Base-by-base conservation (phyloP, 1,139 yeast genomes). In the Diutina mesorugosa region DNA sequence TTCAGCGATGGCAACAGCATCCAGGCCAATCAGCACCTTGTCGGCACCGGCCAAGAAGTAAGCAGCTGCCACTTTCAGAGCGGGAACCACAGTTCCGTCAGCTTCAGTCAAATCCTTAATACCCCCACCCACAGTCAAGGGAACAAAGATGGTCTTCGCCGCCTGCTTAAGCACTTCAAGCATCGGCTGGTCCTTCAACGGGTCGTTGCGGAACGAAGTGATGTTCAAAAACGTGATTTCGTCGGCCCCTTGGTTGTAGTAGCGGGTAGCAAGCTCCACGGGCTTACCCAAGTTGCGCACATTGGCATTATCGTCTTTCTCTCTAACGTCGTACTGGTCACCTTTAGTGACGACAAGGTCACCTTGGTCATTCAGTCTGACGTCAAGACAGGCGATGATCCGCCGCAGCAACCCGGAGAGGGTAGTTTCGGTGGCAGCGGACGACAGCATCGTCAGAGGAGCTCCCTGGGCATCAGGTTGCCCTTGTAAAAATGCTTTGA, bases 271-370 rank as follows among this genome's bases (percentile, higher is more conserved):
- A 69, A 93, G 74, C 66, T 89, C 90, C 1, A 93, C 97, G 1
- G 99, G 99, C 68, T 93, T 93, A 30, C 99, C 99, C 58, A 93
- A 76, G 66, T 93, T 93, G 69, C 98, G 80, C 16, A 93, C 97
- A 10, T 64, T 64, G 68, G 61, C 53, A 51, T 60, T 28, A 29
- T 54, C 54, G 6, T 59, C 60, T 60, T 85, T 79, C 65, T 90
- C 97, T 62, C 99, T 81, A 3, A 93, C 99, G 69, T 93, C 96
- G 67, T 93, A 93, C 68, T 93, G 99, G 66, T 93, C 99, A 58
- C 99, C 99, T 70, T 93, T 93, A 0, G 99, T 93, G 45, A 93
- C 99, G 0, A 93, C 98, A 63, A 93, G 77, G 66, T 93, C 99
- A 46, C 99, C 99, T 48, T 77, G 77, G 66, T 93, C 99, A 66